Percentiles rank a stretch among this genome's conserved stretches.
phyloP scores from a whole-genome alignment of 2,329 filamentous ascomycete genomes.

The Cryphonectria japonica region DNA sequence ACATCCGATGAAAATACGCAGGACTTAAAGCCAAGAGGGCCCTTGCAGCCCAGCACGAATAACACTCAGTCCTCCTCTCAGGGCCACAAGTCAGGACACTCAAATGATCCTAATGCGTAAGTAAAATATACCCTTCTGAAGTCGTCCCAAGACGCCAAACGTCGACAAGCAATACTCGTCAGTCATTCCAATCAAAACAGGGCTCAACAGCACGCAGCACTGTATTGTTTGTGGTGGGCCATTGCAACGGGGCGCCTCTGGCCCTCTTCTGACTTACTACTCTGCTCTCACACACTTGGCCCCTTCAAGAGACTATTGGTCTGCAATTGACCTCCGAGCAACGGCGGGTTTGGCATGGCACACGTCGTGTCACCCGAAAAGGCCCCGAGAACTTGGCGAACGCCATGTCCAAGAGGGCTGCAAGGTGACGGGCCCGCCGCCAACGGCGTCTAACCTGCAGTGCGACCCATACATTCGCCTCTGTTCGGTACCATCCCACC shows the following conservation, averaged over 20 bases:
- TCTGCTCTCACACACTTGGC: not conserved
- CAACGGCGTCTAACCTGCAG: slow-evolving; percentile 12
- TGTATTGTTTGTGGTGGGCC: not conserved
- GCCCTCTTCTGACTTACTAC: not conserved
- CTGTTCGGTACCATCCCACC: not conserved
- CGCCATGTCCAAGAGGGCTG: not conserved
- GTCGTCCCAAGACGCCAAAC: not conserved
- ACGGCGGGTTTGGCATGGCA: not conserved
- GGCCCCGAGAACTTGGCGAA: not conserved
- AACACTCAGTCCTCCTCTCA: not conserved
- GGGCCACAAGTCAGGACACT: not conserved
- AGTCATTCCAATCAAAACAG: not conserved
- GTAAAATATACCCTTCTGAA: not conserved
- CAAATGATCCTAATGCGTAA: not conserved
- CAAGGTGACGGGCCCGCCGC: slow-evolving; percentile 5
- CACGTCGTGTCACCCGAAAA: not conserved
- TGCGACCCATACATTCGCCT: not conserved
- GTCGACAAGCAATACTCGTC: not conserved
- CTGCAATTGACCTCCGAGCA: not conserved
- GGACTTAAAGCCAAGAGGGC: not conserved
- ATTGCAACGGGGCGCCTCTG: not conserved
- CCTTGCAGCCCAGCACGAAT: not conserved
- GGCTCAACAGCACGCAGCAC: not conserved
- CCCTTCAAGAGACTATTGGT: not conserved
- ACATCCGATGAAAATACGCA: not conserved